Evolutionary conservation across 164 flowering plant genomes (phyloP), one percentile per base, ranked within the genome.

Genomic region (Tetrastigma voinierianum): DNA sequence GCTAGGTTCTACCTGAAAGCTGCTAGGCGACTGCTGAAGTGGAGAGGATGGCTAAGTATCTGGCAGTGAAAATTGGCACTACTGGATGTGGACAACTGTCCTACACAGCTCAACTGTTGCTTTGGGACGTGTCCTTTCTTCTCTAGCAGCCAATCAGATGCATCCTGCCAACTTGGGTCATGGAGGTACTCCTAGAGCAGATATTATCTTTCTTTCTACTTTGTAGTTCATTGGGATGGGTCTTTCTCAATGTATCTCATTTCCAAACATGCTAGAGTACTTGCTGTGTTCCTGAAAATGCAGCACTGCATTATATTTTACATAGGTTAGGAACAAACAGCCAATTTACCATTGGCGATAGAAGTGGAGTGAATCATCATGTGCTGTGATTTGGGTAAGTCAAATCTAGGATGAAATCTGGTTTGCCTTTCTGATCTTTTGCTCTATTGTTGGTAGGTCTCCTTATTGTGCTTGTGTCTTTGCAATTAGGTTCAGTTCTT

Each of bases 91-190:
- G 81, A 70, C 87, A 77, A 49, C 82, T 89, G 16, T 57, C 72
- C 66, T 89, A 61, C 72, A 94, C 94, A 97, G 97, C 15, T 92
- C 99, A 64, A 89, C 88, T 16, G 82, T 95, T 6, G 98, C 97
- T 67, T 98, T 98, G 59, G 87, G 83, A n/a, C n/a, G 1, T 61
- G 82, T 84, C 51, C 86, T 92, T n/a, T n/a, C n/a, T n/a, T 82
- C 83, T 67, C 56, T 82, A 5, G 85, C 88, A 49, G 66, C 75
- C 67, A 68, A 85, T 57, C 77, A 74, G 75, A 86, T 62, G 64
- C 74, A 57, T 72, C 93, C 43, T 81, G 82, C 79, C 70, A 79
- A 67, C 66, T n/a, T n/a, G 73, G n/a, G n/a, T n/a, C n/a, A 83
- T 80, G 62, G 76, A 87, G 90, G 97, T 94, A 83, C 44, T 5